These are phyloP conservation scores for Trametes punicea DNA, from an alignment of 768 basidiomycete species.

Conservation along the genomic window DNA sequence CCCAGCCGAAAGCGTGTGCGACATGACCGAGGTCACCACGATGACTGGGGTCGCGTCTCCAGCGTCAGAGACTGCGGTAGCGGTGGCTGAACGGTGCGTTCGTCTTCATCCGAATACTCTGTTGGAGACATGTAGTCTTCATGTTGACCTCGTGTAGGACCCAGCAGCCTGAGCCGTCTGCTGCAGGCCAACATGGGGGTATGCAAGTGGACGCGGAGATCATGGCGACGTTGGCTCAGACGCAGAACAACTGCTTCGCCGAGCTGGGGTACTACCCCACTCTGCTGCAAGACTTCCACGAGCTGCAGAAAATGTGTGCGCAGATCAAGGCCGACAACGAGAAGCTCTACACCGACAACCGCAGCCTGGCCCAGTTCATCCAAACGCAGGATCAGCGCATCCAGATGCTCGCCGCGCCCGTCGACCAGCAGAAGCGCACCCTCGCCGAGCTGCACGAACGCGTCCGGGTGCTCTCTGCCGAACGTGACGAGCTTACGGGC, in stretches of 20 bases:
- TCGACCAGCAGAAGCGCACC: constrained; percentile 19
- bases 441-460: constrained; percentile 28
- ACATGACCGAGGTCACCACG: neutral
- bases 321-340: constrained; percentile 26
- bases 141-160: neutral
- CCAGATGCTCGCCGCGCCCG: constrained; percentile 13
- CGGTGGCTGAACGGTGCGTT: constrained; percentile 1
- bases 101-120: neutral
- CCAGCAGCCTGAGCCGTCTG: neutral
- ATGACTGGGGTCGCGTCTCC: neutral
- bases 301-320: constrained; percentile 30
- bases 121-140: neutral
- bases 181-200: too few relatives aligned
- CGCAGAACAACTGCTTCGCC: constrained; percentile 21
- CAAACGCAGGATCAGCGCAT: constrained; percentile 33
- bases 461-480: constrained; percentile 25
- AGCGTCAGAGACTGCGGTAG: neutral
- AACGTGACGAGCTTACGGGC: constrained; percentile 10
- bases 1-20: neutral
- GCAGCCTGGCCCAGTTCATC: constrained; percentile 29
- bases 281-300: constrained; percentile 36
- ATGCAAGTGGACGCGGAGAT: constrained; percentile 2
- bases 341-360: constrained; percentile 40
- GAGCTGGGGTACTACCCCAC: constrained; percentile 42
- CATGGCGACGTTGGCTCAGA: constrained; percentile 14